A percentile compares a stretch with the other conserved stretches of the same genome.
phyloP scores from a whole-genome alignment of 345 rosid genomes.

The Moricandia moricandioides region DNA sequence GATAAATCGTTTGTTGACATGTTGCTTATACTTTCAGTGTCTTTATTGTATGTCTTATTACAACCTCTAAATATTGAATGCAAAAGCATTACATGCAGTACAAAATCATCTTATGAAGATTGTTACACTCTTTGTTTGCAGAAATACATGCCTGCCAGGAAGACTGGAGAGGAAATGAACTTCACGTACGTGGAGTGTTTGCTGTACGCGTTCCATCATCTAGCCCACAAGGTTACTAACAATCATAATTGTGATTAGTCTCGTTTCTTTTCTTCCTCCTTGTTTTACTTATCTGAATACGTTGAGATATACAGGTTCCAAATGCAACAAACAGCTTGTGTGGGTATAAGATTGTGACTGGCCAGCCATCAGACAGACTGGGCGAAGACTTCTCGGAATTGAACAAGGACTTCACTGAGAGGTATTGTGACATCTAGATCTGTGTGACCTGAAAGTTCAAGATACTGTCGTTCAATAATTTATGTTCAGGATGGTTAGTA shows the following conservation, averaged over 20 bases:
- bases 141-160: slow-evolving; percentile 92
- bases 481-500: background rate
- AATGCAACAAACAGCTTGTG: slow-evolving; percentile 95
- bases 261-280: background rate
- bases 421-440: slow-evolving; percentile 38
- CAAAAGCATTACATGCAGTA: background rate
- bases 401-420: slow-evolving; percentile 83
- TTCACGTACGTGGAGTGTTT: slow-evolving; percentile 93
- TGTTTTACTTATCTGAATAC: slow-evolving; percentile 31
- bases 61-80: background rate
- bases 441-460: slow-evolving; percentile 11
- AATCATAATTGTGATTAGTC: background rate
- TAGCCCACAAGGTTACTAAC: slow-evolving; percentile 77
- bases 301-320: slow-evolving; percentile 63
- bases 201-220: slow-evolving; percentile 82
- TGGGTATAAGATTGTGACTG: slow-evolving; percentile 52
- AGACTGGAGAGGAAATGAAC: slow-evolving; percentile 94
- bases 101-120: slow-evolving; percentile 2
- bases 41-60: background rate
- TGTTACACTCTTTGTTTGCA: slow-evolving; percentile 37
- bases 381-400: slow-evolving; percentile 59
- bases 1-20: background rate
- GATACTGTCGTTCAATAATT: background rate
- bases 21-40: background rate
- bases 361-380: background rate